Percentiles rank a stretch among this genome's conserved stretches.
These are phyloP conservation scores for Lentinula guzmanii DNA, from an alignment of 768 basidiomycete genomes.

Conservation along the genomic window DNA sequence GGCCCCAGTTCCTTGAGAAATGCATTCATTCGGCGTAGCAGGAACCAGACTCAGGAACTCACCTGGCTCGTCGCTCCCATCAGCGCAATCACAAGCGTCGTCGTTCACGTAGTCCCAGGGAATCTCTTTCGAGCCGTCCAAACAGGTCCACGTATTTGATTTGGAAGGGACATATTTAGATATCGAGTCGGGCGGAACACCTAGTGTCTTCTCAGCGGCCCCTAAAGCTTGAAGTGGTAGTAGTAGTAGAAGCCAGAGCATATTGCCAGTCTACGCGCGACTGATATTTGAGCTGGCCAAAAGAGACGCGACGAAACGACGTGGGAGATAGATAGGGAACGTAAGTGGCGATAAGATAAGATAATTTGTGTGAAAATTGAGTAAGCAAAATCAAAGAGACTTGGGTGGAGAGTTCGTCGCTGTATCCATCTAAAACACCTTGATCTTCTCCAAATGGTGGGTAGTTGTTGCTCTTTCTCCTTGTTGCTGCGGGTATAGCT, in stretches of 20 bases:
- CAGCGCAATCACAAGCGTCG: slow-evolving; percentile 90
- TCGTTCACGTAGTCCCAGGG: slow-evolving; percentile 83
- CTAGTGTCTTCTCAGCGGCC: slow-evolving; percentile 46
- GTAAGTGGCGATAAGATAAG: neutral
- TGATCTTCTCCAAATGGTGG: slow-evolving; percentile 1
- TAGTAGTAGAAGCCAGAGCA: neutral
- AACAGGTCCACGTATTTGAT: slow-evolving; percentile 66
- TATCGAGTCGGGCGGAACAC: slow-evolving; percentile 50
- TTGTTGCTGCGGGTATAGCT: neutral
- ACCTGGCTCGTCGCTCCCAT: slow-evolving; percentile 97
- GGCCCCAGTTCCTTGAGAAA: slow-evolving; percentile 67
- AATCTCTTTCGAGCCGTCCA: slow-evolving; percentile 77
- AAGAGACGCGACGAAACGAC: neutral
- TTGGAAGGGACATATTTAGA: slow-evolving; percentile 50
- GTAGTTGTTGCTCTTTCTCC: neutral
- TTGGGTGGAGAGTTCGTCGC: neutral
- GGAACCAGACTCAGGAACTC: neutral
- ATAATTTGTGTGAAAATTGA: neutral
- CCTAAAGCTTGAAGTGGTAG: neutral
- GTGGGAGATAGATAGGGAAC: neutral
- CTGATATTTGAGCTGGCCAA: neutral
- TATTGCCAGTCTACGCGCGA: neutral
- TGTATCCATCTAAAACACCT: neutral
- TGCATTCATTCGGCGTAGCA: slow-evolving; percentile 1
- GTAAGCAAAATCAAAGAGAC: neutral